Conservation (phyloP, 768 basidiomycete species). For the Piloderma croceum region DNA sequence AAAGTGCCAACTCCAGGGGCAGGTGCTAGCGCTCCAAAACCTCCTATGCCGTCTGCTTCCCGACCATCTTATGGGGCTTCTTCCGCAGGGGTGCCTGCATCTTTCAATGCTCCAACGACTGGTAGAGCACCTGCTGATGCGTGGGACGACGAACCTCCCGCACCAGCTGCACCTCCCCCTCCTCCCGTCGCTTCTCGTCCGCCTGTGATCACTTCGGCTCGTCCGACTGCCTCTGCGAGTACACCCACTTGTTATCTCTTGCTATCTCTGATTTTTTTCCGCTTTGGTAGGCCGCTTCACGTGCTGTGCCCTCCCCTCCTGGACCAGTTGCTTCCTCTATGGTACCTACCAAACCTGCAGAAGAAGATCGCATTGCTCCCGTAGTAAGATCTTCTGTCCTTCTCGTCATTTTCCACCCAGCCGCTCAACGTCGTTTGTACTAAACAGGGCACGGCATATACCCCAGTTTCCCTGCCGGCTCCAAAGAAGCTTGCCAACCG, state of each 20-base stretch:
- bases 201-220: slow-evolving; percentile 38
- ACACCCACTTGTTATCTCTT: slow-evolving; percentile 13
- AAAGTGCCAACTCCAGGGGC: slow-evolving; percentile 35
- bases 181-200: slow-evolving; percentile 44
- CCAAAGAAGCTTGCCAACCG: slow-evolving; percentile 88
- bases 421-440: not conserved
- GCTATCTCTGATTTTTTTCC: slow-evolving; percentile 1
- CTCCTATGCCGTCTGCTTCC: slow-evolving; percentile 36
- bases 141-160: slow-evolving; percentile 51
- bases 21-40: slow-evolving; percentile 28
- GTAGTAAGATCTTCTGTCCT: slow-evolving; percentile 35
- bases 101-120: slow-evolving; percentile 31
- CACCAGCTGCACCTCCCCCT: slow-evolving; percentile 34
- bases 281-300: slow-evolving; percentile 19
- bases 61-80: slow-evolving; percentile 44
- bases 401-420: not conserved
- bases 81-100: slow-evolving; percentile 37
- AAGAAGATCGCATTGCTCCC: slow-evolving; percentile 80
- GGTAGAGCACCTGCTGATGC: slow-evolving; percentile 47
- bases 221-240: slow-evolving; percentile 37
- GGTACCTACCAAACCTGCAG: slow-evolving; percentile 58
- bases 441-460: slow-evolving; percentile 71
- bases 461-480: slow-evolving; percentile 75
- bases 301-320: slow-evolving; percentile 27
- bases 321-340: slow-evolving; percentile 40